phyloP scores from a whole-genome alignment of 257 asterid genomes.

The Salvia rosmarinus region DNA sequence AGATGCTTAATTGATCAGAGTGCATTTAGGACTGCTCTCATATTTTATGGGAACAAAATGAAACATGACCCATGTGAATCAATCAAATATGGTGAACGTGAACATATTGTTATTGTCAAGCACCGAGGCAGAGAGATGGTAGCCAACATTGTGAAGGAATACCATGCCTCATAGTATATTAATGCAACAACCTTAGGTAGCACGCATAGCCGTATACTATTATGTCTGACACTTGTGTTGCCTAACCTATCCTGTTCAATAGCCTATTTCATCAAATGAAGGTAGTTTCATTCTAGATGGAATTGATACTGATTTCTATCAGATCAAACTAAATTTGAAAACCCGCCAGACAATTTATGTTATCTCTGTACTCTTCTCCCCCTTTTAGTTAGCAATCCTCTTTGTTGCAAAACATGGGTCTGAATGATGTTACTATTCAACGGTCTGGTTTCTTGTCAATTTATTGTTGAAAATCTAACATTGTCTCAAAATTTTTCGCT shows the following conservation, averaged over 20 bases:
- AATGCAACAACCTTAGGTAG: too few species aligned
- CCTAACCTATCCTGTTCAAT: neutral
- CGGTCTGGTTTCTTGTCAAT: too few species aligned
- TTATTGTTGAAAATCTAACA: too few species aligned
- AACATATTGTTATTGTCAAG: too few species aligned
- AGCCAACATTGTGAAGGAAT: neutral
- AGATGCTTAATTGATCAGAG: slow-evolving; percentile 1
- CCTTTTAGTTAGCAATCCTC: neutral
- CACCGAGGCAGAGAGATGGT: neutral
- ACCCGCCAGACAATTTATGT: neutral
- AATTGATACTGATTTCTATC: neutral
- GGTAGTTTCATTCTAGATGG: neutral
- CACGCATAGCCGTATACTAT: neutral
- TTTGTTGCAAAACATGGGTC: slow-evolving; percentile 1
- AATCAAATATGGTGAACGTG: neutral
- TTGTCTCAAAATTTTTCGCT: neutral
- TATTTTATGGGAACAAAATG: neutral
- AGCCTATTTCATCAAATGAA: neutral
- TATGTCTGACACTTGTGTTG: neutral
- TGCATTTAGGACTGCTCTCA: slow-evolving; percentile 6
- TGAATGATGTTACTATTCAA: too few species aligned
- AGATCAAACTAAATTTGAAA: neutral
- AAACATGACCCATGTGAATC: neutral
- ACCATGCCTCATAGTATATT: too few species aligned
- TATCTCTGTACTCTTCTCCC: neutral